These are phyloP conservation scores for Colletotrichum tanaceti DNA, from an alignment of 2,329 filamentous ascomycete genomes.

Conservation along the genomic window DNA sequence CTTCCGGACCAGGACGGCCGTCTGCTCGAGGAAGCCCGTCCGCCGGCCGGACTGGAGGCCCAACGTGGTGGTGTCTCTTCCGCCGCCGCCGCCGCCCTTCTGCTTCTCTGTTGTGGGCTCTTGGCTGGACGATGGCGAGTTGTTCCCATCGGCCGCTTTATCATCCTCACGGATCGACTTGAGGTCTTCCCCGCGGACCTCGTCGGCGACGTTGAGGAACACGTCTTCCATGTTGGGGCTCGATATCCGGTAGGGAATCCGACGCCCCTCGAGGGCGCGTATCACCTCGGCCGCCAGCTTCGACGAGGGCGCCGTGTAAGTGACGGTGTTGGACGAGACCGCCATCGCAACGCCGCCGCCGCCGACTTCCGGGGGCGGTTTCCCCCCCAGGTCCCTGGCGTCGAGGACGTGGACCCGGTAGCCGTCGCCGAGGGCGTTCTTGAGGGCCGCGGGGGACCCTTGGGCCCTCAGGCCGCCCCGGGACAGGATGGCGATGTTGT, in stretches of 20 bases:
- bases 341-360: constrained; percentile 66
- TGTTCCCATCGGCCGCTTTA: too few relatives aligned
- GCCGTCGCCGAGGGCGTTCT: constrained; percentile 69
- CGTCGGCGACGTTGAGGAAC: constrained; percentile 86
- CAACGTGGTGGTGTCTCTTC: constrained; percentile 47
- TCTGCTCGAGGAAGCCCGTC: constrained; percentile 77
- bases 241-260: constrained; percentile 85
- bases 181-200: constrained; percentile 66
- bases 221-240: constrained; percentile 94
- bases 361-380: constrained; percentile 65
- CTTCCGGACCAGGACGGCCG: constrained; percentile 80
- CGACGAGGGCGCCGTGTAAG: constrained; percentile 80
- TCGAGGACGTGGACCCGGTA: constrained; percentile 48
- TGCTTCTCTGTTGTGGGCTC: constrained; percentile 43
- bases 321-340: constrained; percentile 74
- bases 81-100: constrained; percentile 26
- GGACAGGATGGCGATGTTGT: constrained; percentile 77
- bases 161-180: neutral
- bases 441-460: constrained; percentile 76
- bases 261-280: constrained; percentile 71
- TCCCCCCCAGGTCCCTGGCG: constrained; percentile 59
- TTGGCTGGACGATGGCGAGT: constrained; percentile 3
- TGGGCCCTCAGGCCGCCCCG: constrained; percentile 74
- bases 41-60: constrained; percentile 75
- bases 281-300: constrained; percentile 78